These are phyloP conservation scores for Puccinia novopanici DNA, from an alignment of 1,284 basidiomycete species.

Conservation along the genomic window DNA sequence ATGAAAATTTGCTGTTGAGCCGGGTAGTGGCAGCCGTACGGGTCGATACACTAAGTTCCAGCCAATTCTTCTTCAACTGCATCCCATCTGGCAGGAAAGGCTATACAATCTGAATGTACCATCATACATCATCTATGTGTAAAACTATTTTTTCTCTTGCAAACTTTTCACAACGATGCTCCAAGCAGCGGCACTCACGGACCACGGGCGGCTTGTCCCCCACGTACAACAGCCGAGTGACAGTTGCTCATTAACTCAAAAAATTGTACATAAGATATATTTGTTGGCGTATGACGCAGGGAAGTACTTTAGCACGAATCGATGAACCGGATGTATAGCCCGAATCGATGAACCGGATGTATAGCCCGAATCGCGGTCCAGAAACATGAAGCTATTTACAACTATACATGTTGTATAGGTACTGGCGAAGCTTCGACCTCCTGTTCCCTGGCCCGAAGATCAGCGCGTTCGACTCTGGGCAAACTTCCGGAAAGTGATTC, in stretches of 20 bases:
- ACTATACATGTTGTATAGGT: no score
- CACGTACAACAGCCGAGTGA: constrained; percentile 3
- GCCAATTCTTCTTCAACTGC: background rate
- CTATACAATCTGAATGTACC: background rate
- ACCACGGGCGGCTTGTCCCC: background rate
- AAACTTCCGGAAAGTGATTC: constrained; percentile 20
- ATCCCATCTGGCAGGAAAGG: constrained; percentile 13
- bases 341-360: constrained; percentile 27
- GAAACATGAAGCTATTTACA: constrained; percentile 5
- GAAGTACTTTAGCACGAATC: constrained; percentile 17
- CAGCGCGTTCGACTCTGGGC: background rate
- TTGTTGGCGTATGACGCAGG: constrained; percentile 13
- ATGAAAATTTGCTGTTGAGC: background rate
- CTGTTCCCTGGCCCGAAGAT: constrained; percentile 22
- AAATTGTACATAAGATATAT: background rate
- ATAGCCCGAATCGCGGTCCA: constrained; percentile 18
- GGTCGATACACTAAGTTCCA: constrained; percentile 1
- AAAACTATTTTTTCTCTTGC: background rate
- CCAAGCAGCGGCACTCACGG: constrained; percentile 17
- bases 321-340: constrained; percentile 26
- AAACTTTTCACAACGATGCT: background rate
- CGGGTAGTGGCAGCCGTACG: background rate
- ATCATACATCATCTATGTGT: no score
- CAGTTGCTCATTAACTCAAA: constrained; percentile 1
- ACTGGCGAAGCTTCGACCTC: constrained; percentile 15